Evolutionary conservation across 495 filamentous ascomycete species (phyloP).

Genomic region (Neurospora cerealis): DNA sequence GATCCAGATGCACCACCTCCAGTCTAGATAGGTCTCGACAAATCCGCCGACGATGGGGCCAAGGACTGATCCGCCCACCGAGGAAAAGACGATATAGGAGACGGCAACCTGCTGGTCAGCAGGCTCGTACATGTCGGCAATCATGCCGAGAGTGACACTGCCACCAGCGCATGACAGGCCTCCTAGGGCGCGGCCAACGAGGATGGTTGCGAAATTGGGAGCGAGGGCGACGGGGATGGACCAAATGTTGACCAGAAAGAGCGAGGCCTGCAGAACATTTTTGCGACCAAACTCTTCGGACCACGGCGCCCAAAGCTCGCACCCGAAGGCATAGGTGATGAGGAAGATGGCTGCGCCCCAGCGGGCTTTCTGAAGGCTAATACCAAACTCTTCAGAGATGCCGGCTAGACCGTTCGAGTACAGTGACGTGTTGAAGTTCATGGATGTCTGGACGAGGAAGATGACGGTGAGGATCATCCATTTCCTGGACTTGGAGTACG

Average conservation of each 20-base stretch:
- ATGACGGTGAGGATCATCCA: constrained; percentile 67
- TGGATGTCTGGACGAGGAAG: constrained; percentile 68
- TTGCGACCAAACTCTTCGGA: constrained; percentile 70
- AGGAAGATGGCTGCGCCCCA: constrained; percentile 63
- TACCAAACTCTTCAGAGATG: constrained; percentile 50
- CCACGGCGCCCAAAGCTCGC: constrained; percentile 78
- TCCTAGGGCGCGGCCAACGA: constrained; percentile 57
- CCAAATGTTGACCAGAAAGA: constrained; percentile 66
- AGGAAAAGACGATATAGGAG: constrained; percentile 66
- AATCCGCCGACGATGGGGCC: constrained; percentile 77
- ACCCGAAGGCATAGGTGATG: constrained; percentile 66
- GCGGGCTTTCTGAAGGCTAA: constrained; percentile 55
- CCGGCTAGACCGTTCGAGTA: constrained; percentile 56
- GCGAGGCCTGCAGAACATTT: constrained; percentile 58
- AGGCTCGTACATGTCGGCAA: constrained; percentile 69
- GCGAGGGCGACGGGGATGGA: constrained; percentile 63
- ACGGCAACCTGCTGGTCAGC: constrained; percentile 66
- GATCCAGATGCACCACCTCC: constrained; percentile 75
- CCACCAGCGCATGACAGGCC: constrained; percentile 67
- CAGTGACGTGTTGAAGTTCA: constrained; percentile 76
- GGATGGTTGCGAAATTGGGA: constrained; percentile 55
- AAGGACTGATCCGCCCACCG: constrained; percentile 63
- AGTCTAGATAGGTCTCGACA: constrained; percentile 52
- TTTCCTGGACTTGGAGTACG: constrained; percentile 57
- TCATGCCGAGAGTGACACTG: constrained; percentile 74